Base-by-base conservation (phyloP, 108 stramenopile species). In the Mediolabrus comicus region DNA sequence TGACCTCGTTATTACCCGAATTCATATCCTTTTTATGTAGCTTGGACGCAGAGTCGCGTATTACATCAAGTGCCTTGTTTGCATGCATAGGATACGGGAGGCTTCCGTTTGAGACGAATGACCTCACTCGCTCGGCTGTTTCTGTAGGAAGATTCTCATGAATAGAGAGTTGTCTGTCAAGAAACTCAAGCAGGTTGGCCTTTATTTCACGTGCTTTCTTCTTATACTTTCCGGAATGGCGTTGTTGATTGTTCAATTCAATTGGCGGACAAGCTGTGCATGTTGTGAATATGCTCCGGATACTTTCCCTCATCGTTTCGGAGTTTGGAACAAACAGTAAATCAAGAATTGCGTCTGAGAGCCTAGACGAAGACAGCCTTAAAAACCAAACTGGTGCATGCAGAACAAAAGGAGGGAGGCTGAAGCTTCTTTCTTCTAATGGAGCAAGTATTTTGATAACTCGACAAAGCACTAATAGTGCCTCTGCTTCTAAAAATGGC, bases 271-370 rank as follows among this genome's bases (percentile, higher is more conserved):
- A 83, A n/a, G 88, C 81, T 2, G 84, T 79, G 13, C 71, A 67
- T n/a, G 74, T 57, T 13, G 87, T 86, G 33, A 92, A 72, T 38
- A 88, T 79, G 12, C 66, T 78, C 13, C 81, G 53, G 69, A 85
- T 84, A 29, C 32, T 33, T 38, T 78, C 64, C 34, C 87, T 58
- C 27, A 76, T 39, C 0, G 53, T 32, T 49, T 89, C 86, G 55
- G 84, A 87, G 25, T 33, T 43, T 5, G 88, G 87, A 0, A 94
- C 74, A 14, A 85, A 84, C 59, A 88, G 83, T 25, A 94, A 57
- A 62, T 94, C 92, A 46, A 94, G 79, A 27, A 94, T 88, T 9
- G 85, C 77, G 54, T 91, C 89, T 13, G 87, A 30, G 7, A 90
- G 58, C 1, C 68, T 52, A 32, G 26, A 59, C 11, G 33, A 31